These are phyloP conservation scores for Leptoxyphium fumago DNA, from an alignment of 2,329 filamentous ascomycete genomes.

Conservation along the genomic window DNA sequence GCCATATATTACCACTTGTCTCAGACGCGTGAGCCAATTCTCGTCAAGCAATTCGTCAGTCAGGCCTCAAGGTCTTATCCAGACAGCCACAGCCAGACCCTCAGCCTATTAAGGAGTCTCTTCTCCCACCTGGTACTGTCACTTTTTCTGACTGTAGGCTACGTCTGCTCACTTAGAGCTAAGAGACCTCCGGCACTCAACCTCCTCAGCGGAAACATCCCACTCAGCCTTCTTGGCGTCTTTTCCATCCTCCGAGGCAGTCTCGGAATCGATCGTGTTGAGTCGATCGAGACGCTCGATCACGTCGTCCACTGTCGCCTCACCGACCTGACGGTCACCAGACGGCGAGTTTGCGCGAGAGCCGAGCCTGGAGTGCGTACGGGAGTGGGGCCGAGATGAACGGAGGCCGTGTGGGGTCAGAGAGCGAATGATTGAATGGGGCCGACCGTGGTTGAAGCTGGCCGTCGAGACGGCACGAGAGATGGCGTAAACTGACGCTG, in stretches of 20 bases:
- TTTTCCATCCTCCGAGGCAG: neutral
- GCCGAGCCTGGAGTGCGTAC: neutral
- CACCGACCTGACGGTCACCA: neutral
- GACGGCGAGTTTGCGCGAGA: neutral
- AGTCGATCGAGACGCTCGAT: neutral
- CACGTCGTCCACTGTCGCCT: neutral
- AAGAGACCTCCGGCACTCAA: neutral
- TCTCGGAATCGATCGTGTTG: neutral
- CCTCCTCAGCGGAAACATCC: neutral
- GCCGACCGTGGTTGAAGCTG: neutral
- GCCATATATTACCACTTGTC: too few species aligned
- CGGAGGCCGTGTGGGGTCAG: neutral
- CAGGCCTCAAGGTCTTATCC: too few species aligned
- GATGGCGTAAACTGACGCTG: neutral
- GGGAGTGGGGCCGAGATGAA: neutral
- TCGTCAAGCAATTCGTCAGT: too few species aligned
- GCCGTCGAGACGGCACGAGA: neutral
- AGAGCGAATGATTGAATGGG: neutral
- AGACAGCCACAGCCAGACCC: too few species aligned
- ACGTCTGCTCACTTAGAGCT: too few species aligned
- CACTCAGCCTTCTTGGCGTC: neutral
- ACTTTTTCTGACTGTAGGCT: too few species aligned
- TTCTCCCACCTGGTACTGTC: too few species aligned
- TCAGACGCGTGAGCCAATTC: too few species aligned
- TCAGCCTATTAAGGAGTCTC: too few species aligned